Base-by-base conservation (phyloP, 371 early-diverging fungal genomes). In the Apophysomyces trapeziformis region DNA sequence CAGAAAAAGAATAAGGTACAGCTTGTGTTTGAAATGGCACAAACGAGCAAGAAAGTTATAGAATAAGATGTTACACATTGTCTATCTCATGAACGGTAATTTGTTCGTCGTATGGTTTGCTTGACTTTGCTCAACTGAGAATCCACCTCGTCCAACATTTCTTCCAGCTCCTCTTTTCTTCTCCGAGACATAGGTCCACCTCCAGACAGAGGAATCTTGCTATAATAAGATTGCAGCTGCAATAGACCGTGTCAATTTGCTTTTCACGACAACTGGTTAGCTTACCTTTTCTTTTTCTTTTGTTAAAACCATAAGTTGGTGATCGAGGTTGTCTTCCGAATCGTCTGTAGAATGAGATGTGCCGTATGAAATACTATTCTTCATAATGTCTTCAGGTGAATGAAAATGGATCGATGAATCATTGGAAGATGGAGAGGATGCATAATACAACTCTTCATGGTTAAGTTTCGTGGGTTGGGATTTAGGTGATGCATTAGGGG, bases 131-230 rank as follows among this genome's bases (percentile, higher is more conserved):
- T 69, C 41, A 82, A 63, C 36, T 75, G 70, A 6, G 70, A 60
- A 67, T 78, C 83, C 9, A 78, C 75, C 46, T 79, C 77, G 46
- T 79, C 79, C 72, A 86, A 72, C 47, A 76, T 76, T 13, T 78
- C 79, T 70, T 86, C 87, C 39, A 86, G 66, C 67, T 84, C 84
- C 68, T 86, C 87, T 54, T 77, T 76, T 64, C 84, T 75, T 69
- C 84, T 71, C 35, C 87, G 78, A 7, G 79, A 70, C 60, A 80
- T 67, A 1, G 84, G 81, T 61, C 84, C 83, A 2, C 85, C 85
- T 35, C 87, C 87, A 45, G 80, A 75, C n/a, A 80, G 66, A 32
- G 87, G 87, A 18, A 84, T 78, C 69, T 85, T 85, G 65, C 84
- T 85, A 60, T 85, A 74, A 46, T 84, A 85, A 16, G 82, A 79